Percentiles rank a stretch among this genome's conserved stretches.
Conservation (phyloP, 495 filamentous ascomycete genomes). For the Aspergillus incahuasiensis region DNA sequence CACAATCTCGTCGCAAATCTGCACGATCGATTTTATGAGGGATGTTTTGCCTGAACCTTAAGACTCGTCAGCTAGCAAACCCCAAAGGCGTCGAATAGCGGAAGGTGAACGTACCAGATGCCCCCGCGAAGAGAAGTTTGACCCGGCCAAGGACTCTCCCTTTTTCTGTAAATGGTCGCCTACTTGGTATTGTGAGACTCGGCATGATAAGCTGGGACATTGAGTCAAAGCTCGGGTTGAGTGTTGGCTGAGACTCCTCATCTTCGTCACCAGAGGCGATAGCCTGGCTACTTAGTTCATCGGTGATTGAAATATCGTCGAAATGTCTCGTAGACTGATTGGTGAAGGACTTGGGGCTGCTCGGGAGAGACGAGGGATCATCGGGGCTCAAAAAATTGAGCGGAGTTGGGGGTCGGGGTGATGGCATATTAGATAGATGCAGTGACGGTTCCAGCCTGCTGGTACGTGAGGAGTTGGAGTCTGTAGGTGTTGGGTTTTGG, state of each 20-base stretch:
- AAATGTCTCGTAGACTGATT: constrained; percentile 45
- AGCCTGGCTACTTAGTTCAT: constrained; percentile 48
- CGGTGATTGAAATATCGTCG: constrained; percentile 47
- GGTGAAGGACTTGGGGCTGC: constrained; percentile 49
- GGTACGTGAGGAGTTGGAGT: constrained; percentile 17
- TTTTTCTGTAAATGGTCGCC: constrained; percentile 83
- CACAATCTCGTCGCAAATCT: constrained; percentile 92
- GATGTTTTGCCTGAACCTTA: constrained; percentile 77
- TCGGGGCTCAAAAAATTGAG: constrained; percentile 37
- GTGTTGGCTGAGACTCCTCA: constrained; percentile 25
- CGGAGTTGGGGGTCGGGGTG: constrained; percentile 44
- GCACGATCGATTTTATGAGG: constrained; percentile 87
- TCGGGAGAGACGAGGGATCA: constrained; percentile 44
- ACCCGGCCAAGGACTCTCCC: constrained; percentile 81
- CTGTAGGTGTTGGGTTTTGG: constrained; percentile 35
- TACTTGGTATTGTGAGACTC: constrained; percentile 89
- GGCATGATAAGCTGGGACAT: constrained; percentile 95
- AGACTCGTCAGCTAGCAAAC: not conserved
- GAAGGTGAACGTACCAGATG: constrained; percentile 55
- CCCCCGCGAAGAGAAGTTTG: constrained; percentile 84
- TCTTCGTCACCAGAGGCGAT: constrained; percentile 47
- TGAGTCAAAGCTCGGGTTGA: constrained; percentile 35
- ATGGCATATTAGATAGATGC: constrained; percentile 21
- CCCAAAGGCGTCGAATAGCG: not conserved
- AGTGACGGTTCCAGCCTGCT: constrained; percentile 22